Evolutionary conservation across 768 basidiomycete species (phyloP).

Genomic region (Boletellus emodensis): DNA sequence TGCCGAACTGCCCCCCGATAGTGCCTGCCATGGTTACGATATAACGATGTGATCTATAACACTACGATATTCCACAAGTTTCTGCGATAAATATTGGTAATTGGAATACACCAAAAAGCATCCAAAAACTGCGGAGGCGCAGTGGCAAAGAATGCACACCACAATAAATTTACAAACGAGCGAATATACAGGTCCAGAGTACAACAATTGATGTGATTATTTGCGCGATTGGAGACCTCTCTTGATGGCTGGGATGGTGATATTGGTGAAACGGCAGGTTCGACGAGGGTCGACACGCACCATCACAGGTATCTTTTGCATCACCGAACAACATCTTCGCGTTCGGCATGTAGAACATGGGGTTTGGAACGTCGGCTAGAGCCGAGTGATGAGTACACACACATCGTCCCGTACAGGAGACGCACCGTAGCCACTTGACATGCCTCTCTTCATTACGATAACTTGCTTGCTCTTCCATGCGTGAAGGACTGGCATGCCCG

Average conservation of each 20-base stretch:
- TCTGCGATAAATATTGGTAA: slow-evolving; percentile 6
- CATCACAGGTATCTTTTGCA: slow-evolving; percentile 88
- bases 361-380: slow-evolving; percentile 85
- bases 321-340: slow-evolving; percentile 92
- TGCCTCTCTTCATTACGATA: slow-evolving; percentile 88
- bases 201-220: slow-evolving; percentile 12
- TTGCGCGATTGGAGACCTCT: slow-evolving; percentile 46
- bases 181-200: slow-evolving; percentile 15
- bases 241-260: slow-evolving; percentile 47
- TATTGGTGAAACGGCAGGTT: not conserved
- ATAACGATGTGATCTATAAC: slow-evolving; percentile 26
- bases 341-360: slow-evolving; percentile 90
- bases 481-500: slow-evolving; percentile 89
- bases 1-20: slow-evolving; percentile 4
- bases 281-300: slow-evolving; percentile 33
- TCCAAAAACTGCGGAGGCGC: not conserved
- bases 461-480: slow-evolving; percentile 94
- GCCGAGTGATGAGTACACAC: not conserved
- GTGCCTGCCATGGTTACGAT: slow-evolving; percentile 17
- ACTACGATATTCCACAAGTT: slow-evolving; percentile 24
- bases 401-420: not conserved
- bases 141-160: not conserved
- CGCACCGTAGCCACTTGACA: slow-evolving; percentile 83
- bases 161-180: slow-evolving; percentile 16
- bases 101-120: slow-evolving; percentile 1